phyloP scores from a whole-genome alignment of 148 eudicot genomes.

The Arctostaphylos glauca region DNA sequence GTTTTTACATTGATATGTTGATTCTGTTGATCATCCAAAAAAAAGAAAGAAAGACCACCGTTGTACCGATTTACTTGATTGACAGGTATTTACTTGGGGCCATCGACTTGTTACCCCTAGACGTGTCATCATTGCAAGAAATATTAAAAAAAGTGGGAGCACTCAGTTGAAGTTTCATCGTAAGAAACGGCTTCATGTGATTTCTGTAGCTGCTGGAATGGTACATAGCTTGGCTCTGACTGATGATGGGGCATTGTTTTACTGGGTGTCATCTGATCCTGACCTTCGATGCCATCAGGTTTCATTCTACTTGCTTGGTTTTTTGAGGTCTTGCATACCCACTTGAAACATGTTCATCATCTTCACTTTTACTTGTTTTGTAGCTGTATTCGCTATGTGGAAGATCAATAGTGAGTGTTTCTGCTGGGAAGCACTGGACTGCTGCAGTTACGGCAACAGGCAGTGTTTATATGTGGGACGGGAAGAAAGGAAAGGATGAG shows the following conservation, averaged over 20 bases:
- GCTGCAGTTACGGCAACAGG: conserved; percentile 82
- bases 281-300: conserved; percentile 94
- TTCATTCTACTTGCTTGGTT: conserved; percentile 10
- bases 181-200: conserved; percentile 73
- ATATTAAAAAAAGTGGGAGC: conserved; percentile 68
- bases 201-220: conserved; percentile 81
- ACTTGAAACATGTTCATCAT: not conserved
- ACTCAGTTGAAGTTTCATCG: conserved; percentile 71
- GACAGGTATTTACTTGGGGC: conserved; percentile 98
- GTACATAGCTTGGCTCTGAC: conserved; percentile 87
- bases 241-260: conserved; percentile 85
- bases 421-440: conserved; percentile 93
- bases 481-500: conserved; percentile 58
- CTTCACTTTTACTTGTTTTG: conserved; percentile 13
- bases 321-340: not conserved
- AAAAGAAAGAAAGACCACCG: not conserved
- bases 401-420: conserved; percentile 54
- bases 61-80: conserved; percentile 15
- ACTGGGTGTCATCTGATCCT: conserved; percentile 89
- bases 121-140: conserved; percentile 73
- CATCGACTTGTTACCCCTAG: conserved; percentile 96
- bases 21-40: not conserved
- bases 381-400: conserved; percentile 70
- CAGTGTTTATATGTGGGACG: conserved; percentile 90
- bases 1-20: not conserved